phyloP scores from a whole-genome alignment of 805 yeast genomes.

The Metschnikowia reukaufii region DNA sequence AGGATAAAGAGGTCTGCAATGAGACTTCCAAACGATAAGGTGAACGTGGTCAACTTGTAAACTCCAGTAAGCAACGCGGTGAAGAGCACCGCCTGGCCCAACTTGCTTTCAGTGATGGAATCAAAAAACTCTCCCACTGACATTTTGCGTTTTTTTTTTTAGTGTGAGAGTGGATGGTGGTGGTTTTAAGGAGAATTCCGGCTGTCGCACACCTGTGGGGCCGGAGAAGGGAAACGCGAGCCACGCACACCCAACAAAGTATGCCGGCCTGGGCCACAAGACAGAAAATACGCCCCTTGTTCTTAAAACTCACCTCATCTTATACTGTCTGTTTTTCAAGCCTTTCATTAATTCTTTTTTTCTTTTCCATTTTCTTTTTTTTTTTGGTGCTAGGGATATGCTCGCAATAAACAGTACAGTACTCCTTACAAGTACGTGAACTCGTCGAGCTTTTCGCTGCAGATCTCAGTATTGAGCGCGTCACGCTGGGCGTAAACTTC shows the following conservation, averaged over 20 bases:
- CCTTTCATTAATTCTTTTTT: no score
- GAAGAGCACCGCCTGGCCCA: conserved; percentile 21
- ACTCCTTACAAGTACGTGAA: conserved; percentile 40
- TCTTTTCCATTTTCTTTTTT: no score
- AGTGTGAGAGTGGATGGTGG: neutral
- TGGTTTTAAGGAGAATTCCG: neutral
- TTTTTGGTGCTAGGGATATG: no score
- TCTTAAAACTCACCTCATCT: no score
- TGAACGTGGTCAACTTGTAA: conserved; percentile 51
- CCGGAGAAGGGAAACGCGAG: neutral
- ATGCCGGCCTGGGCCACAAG: no score
- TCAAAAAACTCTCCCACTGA: conserved; percentile 4
- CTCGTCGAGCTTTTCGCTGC: conserved; percentile 51
- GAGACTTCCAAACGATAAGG: conserved; percentile 52
- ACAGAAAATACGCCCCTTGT: no score
- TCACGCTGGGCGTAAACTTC: conserved; percentile 31
- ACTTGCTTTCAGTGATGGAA: conserved; percentile 15
- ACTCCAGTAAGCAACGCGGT: conserved; percentile 60
- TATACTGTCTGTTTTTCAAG: neutral
- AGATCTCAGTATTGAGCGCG: conserved; percentile 34
- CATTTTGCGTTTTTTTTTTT: neutral
- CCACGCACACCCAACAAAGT: neutral
- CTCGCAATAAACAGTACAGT: no score
- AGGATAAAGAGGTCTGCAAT: conserved; percentile 62
- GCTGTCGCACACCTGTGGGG: neutral